Conservation (phyloP, 2,329 filamentous ascomycete species). For the Fusarium solani-melongenae region DNA sequence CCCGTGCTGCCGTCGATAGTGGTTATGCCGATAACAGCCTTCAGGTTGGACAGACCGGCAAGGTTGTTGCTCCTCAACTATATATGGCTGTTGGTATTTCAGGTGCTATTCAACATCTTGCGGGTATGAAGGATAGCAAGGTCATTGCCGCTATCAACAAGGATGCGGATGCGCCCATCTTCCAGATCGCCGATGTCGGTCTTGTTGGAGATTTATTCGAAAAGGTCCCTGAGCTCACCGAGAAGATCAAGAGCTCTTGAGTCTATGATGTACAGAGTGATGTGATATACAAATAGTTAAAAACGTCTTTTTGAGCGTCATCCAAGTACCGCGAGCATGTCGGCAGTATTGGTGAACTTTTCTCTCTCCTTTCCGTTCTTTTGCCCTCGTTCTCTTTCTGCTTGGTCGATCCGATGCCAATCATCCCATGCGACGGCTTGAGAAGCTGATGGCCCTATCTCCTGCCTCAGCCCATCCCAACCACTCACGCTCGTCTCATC, state of each 20-base stretch:
- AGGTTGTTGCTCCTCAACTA: conserved; percentile 95
- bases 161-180: conserved; percentile 95
- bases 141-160: conserved; percentile 99
- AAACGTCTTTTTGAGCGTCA: conserved; percentile 43
- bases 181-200: conserved; percentile 97
- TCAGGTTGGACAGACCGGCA: conserved; percentile 98
- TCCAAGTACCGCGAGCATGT: conserved; percentile 67
- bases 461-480: conserved; percentile 80
- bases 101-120: conserved; percentile 96
- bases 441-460: conserved; percentile 65
- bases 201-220: conserved; percentile 96
- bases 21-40: conserved; percentile 98
- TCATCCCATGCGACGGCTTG: conserved; percentile 82
- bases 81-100: conserved; percentile 97
- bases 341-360: conserved; percentile 68
- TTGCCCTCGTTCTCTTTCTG: conserved; percentile 75
- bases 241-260: conserved; percentile 81
- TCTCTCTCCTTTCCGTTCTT: conserved; percentile 81
- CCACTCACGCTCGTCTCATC: conserved; percentile 55
- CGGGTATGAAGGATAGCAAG: conserved; percentile 99
- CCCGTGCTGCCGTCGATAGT: conserved; percentile 93
- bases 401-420: conserved; percentile 85
- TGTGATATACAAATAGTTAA: conserved; percentile 43
- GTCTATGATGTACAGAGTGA: conserved; percentile 37
- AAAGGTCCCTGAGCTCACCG: conserved; percentile 93